phyloP scores from a whole-genome alignment of 345 rosid genomes.

The Brassica cretica region DNA sequence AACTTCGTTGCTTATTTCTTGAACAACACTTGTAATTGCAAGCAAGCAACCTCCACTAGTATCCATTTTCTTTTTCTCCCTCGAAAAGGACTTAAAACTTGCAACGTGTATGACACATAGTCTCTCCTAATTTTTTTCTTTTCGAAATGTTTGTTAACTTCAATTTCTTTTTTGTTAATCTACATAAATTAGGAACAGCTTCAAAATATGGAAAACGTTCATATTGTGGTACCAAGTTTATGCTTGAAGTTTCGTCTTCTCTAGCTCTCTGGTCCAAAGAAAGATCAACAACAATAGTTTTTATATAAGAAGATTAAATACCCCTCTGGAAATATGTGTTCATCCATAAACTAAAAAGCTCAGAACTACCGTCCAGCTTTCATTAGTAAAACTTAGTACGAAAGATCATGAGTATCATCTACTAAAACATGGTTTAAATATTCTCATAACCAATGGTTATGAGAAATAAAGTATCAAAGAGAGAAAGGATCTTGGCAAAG shows the following conservation, averaged over 20 bases:
- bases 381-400: not conserved
- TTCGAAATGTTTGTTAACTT: not conserved
- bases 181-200: not conserved
- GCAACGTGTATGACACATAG: conserved; percentile 20
- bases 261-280: conserved; percentile 3
- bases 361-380: not conserved
- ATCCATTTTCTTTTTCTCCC: not conserved
- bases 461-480: conserved; percentile 12
- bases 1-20: not conserved
- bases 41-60: conserved; percentile 32
- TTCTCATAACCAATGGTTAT: not conserved
- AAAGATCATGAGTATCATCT: not conserved
- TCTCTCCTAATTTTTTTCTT: conserved; percentile 1
- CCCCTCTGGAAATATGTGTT: not conserved
- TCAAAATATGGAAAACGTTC: conserved; percentile 19
- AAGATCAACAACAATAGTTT: not conserved
- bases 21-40: conserved; percentile 14
- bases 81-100: conserved; percentile 28
- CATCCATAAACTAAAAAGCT: conserved; percentile 10
- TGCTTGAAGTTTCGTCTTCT: conserved; percentile 21
- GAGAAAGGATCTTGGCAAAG: conserved; percentile 27
- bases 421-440: not conserved
- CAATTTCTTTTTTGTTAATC: not conserved
- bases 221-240: conserved; percentile 10
- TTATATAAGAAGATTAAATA: not conserved